These are phyloP conservation scores for Trichoderma asperellum DNA, from an alignment of 2,329 filamentous ascomycete genomes.

Conservation along the genomic window DNA sequence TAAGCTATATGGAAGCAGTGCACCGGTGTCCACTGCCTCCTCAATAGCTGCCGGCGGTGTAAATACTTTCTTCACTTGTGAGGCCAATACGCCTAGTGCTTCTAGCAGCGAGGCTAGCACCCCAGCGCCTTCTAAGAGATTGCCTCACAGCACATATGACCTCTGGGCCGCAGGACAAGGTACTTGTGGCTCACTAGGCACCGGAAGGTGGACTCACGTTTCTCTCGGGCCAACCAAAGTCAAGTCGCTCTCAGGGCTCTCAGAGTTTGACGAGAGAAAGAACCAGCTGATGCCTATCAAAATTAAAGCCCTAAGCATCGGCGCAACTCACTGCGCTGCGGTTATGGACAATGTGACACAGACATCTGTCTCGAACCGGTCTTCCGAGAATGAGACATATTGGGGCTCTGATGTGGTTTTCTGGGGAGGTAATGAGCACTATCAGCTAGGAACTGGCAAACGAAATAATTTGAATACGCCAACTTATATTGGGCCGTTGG, in stretches of 20 bases:
- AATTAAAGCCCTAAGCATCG: slow-evolving; percentile 72
- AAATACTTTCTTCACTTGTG: slow-evolving; percentile 86
- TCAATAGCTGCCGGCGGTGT: slow-evolving; percentile 81
- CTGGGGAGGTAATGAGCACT: slow-evolving; percentile 95
- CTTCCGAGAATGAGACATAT: slow-evolving; percentile 72
- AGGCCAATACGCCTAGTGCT: slow-evolving; percentile 61
- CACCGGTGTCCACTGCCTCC: slow-evolving; percentile 68
- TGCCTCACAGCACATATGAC: slow-evolving; percentile 54
- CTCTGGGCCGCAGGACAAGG: slow-evolving; percentile 88
- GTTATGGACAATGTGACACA: slow-evolving; percentile 81
- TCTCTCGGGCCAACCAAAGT: slow-evolving; percentile 79
- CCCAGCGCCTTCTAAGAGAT: slow-evolving; percentile 40
- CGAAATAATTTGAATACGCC: slow-evolving; percentile 78
- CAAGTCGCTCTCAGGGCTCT: slow-evolving; percentile 79
- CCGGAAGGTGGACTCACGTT: slow-evolving; percentile 85
- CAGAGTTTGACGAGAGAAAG: slow-evolving; percentile 79
- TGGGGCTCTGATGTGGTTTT: slow-evolving; percentile 88
- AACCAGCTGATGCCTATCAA: slow-evolving; percentile 76
- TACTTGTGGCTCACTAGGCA: slow-evolving; percentile 81
- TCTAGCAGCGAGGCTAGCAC: slow-evolving; percentile 33
- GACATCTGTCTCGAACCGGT: slow-evolving; percentile 57
- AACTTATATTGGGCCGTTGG: slow-evolving; percentile 76
- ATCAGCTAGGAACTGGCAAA: slow-evolving; percentile 90
- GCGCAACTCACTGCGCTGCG: slow-evolving; percentile 78
- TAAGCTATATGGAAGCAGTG: slow-evolving; percentile 71